A percentile compares a stretch with the other conserved stretches of the same genome.
phyloP scores from a whole-genome alignment of 805 yeast genomes.

The Monosporozyma yasuniensis region DNA sequence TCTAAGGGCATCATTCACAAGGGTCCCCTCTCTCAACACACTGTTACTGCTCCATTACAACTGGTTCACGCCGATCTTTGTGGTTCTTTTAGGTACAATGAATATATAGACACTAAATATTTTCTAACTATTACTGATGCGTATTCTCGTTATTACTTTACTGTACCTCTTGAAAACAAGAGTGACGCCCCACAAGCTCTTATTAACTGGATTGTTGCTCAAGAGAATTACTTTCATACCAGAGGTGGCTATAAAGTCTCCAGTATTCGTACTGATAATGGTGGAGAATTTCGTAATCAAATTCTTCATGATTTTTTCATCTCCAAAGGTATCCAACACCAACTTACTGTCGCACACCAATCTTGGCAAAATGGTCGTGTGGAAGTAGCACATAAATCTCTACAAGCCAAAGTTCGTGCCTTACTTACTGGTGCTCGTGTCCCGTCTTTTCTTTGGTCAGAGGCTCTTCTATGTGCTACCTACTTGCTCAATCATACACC shows the following conservation, averaged over 20 bases:
- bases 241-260: slow-evolving; percentile 1
- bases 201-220: not conserved
- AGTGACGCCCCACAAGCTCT: not conserved
- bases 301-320: slow-evolving; percentile 2
- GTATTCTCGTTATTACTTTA: slow-evolving; percentile 3
- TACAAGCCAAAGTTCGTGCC: slow-evolving; percentile 5
- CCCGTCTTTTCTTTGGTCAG: slow-evolving; percentile 12
- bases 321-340: slow-evolving; percentile 4
- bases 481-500: slow-evolving; percentile 8
- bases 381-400: slow-evolving; percentile 11
- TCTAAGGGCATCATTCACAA: too few species aligned
- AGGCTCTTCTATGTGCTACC: slow-evolving; percentile 9
- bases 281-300: slow-evolving; percentile 4
- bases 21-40: too few species aligned
- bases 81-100: not conserved
- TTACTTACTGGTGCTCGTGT: slow-evolving; percentile 7
- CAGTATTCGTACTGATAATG: slow-evolving; percentile 4
- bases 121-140: slow-evolving; percentile 4
- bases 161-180: slow-evolving; percentile 2
- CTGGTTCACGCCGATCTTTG: slow-evolving; percentile 2
- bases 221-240: slow-evolving; percentile 1
- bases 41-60: not conserved
- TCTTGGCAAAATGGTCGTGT: slow-evolving; percentile 12
- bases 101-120: not conserved
- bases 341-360: slow-evolving; percentile 7